These are phyloP conservation scores for Platanus orientalis DNA, from an alignment of 164 flowering plant species.

Conservation along the genomic window DNA sequence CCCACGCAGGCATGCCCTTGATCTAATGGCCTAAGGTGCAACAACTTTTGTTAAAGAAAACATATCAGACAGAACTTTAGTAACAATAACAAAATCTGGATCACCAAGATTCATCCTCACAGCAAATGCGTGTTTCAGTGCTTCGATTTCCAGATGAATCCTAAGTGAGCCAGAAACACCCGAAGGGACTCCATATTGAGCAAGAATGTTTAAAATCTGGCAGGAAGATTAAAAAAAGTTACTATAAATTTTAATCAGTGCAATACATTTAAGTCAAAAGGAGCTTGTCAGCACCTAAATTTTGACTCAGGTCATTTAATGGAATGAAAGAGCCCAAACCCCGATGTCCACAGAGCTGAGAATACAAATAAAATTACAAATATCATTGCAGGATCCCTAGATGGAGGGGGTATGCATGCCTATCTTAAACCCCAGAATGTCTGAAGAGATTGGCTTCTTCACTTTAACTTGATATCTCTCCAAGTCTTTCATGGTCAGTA, in stretches of 20 bases:
- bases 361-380: constrained; percentile 32
- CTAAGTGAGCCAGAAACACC: constrained; percentile 39
- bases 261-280: too few relatives aligned
- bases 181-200: constrained; percentile 29
- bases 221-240: neutral
- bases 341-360: too few relatives aligned
- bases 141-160: constrained; percentile 50
- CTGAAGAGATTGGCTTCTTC: constrained; percentile 30
- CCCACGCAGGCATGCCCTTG: too few relatives aligned
- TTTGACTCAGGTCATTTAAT: too few relatives aligned
- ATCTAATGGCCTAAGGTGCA: too few relatives aligned
- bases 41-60: too few relatives aligned
- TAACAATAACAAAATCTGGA: constrained; percentile 48
- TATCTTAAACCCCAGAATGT: constrained; percentile 29
- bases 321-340: too few relatives aligned
- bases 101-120: constrained; percentile 66
- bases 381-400: constrained; percentile 45
- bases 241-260: too few relatives aligned
- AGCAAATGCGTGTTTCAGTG: constrained; percentile 52
- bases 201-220: constrained; percentile 58
- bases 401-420: constrained; percentile 66
- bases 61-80: constrained; percentile 44
- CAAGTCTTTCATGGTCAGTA: constrained; percentile 48
- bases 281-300: too few relatives aligned
- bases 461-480: constrained; percentile 34